Evolutionary conservation across 371 early-diverging fungal species (phyloP), one percentile per base, ranked within the genome.

Genomic region (Mortierella sp.): DNA sequence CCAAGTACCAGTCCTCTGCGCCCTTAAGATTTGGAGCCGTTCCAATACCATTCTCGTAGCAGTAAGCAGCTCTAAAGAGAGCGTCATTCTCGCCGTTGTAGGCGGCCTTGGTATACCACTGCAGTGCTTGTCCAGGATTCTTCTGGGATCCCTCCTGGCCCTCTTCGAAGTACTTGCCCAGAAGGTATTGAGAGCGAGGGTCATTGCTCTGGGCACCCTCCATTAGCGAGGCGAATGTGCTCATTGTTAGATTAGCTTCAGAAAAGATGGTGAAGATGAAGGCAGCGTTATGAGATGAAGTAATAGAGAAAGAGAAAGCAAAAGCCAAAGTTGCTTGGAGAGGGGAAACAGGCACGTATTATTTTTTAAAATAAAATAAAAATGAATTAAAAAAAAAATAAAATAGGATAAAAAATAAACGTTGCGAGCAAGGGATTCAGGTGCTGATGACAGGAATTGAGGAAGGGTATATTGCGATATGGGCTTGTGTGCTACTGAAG

Each of bases 71-170:
- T 11, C 79, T 66, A 64, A 78, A 78, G 43, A 78, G 78, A 33
- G 78, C 78, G 55, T 78, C 78, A 22, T 73, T 78, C 48, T 78
- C 78, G 58, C 78, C 78, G 36, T 78, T 78, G 64, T 78, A 78
- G 43, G 78, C 78, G 4, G 78, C 78, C 58, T 78, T 78, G 57
- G 78, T 78, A 52, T 78, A 78, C 78, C 78, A 78, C 33, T 78
- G 78, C 2, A 78, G 63, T 9, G 78, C 78, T 43, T 78, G 78
- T 11, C 74, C 74, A 1, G 78, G 74, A 58, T 78, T 78, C 70
- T 78, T 78, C 32, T 68, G 70, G 28, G 78, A 69, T 10, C 78
- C 78, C 53, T 78, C 78, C 53, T 78, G 78, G 2, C 78, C 78
- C 40, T 78, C 78, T 53, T 78, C 78, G 69, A 68, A 78, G 73